These are phyloP conservation scores for Discostella stelligeroides DNA, from an alignment of 108 stramenopile species.

Conservation along the genomic window DNA sequence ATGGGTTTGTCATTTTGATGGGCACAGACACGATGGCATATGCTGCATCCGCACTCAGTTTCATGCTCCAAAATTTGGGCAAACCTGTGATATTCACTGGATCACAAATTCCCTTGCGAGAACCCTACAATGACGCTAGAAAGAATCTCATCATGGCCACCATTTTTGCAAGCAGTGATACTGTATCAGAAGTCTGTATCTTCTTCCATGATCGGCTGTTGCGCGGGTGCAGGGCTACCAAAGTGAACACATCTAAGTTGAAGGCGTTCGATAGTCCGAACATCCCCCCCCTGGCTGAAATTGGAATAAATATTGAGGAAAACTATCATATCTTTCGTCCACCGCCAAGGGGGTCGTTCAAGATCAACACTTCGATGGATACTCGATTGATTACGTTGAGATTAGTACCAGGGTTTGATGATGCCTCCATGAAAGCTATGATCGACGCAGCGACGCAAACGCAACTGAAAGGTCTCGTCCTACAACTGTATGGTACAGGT, in stretches of 20 bases:
- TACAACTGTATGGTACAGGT: conserved; percentile 97
- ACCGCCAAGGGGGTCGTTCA: conserved; percentile 74
- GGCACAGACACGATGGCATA: conserved; percentile 99
- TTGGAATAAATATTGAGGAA: conserved; percentile 87
- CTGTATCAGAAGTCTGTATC: conserved; percentile 89
- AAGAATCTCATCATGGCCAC: conserved; percentile 95
- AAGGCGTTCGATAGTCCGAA: conserved; percentile 96
- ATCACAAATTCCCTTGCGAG: conserved; percentile 87
- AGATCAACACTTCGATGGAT: conserved; percentile 90
- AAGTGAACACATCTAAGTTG: conserved; percentile 85
- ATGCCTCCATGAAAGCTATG: conserved; percentile 56
- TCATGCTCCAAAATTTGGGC: conserved; percentile 97
- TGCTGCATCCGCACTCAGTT: conserved; percentile 88
- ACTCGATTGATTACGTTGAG: conserved; percentile 84
- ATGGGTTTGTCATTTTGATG: conserved; percentile 95
- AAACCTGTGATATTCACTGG: conserved; percentile 98
- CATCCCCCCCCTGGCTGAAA: conserved; percentile 86
- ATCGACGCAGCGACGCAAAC: conserved; percentile 43
- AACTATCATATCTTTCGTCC: conserved; percentile 74
- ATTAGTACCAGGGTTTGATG: conserved; percentile 95
- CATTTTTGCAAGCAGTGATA: conserved; percentile 86
- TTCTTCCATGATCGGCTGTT: conserved; percentile 93
- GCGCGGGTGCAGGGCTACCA: conserved; percentile 87
- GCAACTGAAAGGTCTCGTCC: conserved; percentile 77
- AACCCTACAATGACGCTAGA: conserved; percentile 95